Conservation (phyloP, 805 yeast species). For the Wickerhamomyces queroliae region DNA sequence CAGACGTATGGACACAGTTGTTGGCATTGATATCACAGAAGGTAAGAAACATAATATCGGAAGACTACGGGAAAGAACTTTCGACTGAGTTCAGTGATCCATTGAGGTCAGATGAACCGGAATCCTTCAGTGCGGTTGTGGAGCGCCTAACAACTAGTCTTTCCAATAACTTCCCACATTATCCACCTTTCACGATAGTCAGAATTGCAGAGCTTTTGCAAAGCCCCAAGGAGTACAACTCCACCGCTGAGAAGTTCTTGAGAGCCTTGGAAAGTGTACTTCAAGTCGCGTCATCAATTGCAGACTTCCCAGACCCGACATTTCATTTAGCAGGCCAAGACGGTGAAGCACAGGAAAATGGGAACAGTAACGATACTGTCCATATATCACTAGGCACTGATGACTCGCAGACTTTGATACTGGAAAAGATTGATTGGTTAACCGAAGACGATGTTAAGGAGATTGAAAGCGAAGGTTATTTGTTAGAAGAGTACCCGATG, state of each 20-base stretch:
- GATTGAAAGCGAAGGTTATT: slow-evolving; percentile 15
- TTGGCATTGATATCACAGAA: slow-evolving; percentile 6
- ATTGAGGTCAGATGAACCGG: slow-evolving; percentile 1
- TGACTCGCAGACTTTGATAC: slow-evolving; percentile 16
- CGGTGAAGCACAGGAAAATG: background rate
- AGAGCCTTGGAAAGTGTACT: slow-evolving; percentile 31
- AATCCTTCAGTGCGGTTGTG: slow-evolving; percentile 8
- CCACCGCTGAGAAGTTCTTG: slow-evolving; percentile 35
- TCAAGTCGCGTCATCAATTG: slow-evolving; percentile 11
- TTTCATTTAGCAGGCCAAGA: background rate
- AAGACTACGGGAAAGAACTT: slow-evolving; percentile 2
- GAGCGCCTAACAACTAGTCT: slow-evolving; percentile 6
- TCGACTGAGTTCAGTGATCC: slow-evolving; percentile 6
- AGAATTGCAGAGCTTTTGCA: slow-evolving; percentile 40
- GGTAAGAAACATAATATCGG: slow-evolving; percentile 5
- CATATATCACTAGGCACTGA: slow-evolving; percentile 6
- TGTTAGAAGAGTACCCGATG: slow-evolving; percentile 8
- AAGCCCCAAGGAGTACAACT: slow-evolving; percentile 37
- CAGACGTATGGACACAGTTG: slow-evolving; percentile 5
- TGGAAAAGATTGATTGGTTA: slow-evolving; percentile 22
- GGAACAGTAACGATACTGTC: slow-evolving; percentile 2
- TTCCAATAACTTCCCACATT: slow-evolving; percentile 4
- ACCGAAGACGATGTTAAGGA: slow-evolving; percentile 16
- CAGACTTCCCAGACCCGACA: slow-evolving; percentile 6
- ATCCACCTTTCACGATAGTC: slow-evolving; percentile 41